Conservation (phyloP, 176 grass and related monocot species). For the Carex cristatella region DNA sequence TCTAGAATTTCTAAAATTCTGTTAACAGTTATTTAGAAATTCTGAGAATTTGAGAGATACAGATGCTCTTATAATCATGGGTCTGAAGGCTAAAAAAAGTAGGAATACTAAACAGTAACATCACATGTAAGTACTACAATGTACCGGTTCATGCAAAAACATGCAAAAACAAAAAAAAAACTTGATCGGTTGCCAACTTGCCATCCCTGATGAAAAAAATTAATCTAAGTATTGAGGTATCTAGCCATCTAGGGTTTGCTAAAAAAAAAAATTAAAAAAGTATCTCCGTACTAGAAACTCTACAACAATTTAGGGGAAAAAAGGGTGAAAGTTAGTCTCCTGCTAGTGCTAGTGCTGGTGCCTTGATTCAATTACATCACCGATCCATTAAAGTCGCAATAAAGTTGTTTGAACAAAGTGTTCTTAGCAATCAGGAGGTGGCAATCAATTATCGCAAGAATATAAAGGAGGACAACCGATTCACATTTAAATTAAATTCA, state of each 20-base stretch:
- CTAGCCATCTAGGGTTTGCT: not conserved
- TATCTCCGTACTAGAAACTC: not conserved
- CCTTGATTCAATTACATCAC: not conserved
- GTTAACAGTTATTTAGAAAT: too few relatives aligned
- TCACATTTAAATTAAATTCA: constrained; percentile 2
- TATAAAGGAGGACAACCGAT: not conserved
- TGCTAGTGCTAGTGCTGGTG: not conserved
- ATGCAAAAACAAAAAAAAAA: too few relatives aligned
- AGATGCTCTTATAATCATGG: too few relatives aligned
- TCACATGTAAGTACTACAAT: too few relatives aligned
- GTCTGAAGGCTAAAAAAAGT: too few relatives aligned
- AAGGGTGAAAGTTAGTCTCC: not conserved
- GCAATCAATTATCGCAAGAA: constrained; percentile 6
- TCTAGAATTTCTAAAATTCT: too few relatives aligned
- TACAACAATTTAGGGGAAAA: not conserved
- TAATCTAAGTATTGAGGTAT: not conserved
- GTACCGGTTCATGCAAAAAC: not conserved
- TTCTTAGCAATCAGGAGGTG: not conserved
- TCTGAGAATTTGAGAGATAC: too few relatives aligned
- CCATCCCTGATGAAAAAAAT: not conserved
- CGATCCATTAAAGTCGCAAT: constrained; percentile 5
- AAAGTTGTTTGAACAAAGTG: not conserved
- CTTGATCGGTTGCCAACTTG: not conserved
- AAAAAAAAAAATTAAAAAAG: not conserved
- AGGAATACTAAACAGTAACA: too few relatives aligned